phyloP scores from a whole-genome alignment of 495 filamentous ascomycete genomes.

The Penicillium antarcticum region DNA sequence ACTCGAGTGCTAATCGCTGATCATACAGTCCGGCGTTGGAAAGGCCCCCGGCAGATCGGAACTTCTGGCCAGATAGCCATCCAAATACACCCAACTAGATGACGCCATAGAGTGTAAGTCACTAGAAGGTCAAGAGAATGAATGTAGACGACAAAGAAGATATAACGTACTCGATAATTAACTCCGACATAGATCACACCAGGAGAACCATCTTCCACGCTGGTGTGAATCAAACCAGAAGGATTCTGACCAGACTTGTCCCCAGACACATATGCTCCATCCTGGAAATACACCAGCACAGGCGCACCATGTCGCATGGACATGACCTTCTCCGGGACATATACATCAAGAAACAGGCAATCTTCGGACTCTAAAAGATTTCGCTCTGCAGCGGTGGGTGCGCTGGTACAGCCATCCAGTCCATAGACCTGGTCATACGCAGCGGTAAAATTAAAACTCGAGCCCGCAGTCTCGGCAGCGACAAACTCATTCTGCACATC shows the following conservation, averaged over 20 bases:
- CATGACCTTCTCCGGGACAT: slow-evolving; percentile 41
- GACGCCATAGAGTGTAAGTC: no score
- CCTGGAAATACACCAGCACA: not conserved
- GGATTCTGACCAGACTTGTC: no score
- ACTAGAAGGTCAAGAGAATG: slow-evolving; percentile 9
- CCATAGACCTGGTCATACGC: no score
- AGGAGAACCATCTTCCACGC: no score
- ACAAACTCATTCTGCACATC: not conserved
- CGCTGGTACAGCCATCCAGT: no score
- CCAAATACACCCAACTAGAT: slow-evolving; percentile 15
- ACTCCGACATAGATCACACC: no score
- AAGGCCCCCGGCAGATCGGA: slow-evolving; percentile 1
- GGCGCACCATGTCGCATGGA: not conserved
- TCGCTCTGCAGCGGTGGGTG: no score
- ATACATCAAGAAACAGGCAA: slow-evolving; percentile 68
- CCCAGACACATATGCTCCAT: no score
- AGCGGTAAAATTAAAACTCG: no score
- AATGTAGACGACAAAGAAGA: not conserved
- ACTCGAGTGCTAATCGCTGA: slow-evolving; percentile 56
- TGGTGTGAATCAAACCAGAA: no score
- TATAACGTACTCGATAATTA: no score
- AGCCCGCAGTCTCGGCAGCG: not conserved
- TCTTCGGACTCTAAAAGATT: slow-evolving; percentile 45
- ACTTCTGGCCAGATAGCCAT: slow-evolving; percentile 1
- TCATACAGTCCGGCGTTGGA: slow-evolving; percentile 53